Conservation (phyloP, 805 yeast genomes). For the Danielia oregonensis region DNA sequence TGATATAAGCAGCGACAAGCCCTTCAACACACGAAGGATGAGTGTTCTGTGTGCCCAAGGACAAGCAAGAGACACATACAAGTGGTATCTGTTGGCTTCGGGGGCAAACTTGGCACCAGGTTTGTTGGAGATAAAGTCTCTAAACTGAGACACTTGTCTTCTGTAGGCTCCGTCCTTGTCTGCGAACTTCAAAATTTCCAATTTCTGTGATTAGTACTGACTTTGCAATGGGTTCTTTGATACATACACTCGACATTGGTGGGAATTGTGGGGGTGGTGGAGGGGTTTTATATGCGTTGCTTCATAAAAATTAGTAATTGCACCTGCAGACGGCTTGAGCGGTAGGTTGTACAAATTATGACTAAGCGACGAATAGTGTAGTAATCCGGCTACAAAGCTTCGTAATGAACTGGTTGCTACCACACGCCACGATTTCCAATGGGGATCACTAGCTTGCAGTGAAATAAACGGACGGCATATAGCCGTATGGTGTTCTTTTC, state of each 20-base stretch:
- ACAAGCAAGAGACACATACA: constrained; percentile 84
- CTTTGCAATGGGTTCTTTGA: background rate
- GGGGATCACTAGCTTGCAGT: no score
- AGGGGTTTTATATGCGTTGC: no score
- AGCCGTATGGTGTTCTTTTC: no score
- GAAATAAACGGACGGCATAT: no score
- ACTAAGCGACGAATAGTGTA: no score
- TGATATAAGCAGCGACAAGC: constrained; percentile 53
- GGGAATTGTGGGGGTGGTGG: background rate
- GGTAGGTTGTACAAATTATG: no score
- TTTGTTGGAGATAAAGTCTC: constrained; percentile 56
- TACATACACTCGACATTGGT: constrained; percentile 4
- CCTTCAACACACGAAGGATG: constrained; percentile 70
- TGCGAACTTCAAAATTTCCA: constrained; percentile 48
- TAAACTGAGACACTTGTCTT: constrained; percentile 53
- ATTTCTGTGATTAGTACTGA: constrained; percentile 15
- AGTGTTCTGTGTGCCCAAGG: constrained; percentile 95
- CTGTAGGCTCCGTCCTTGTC: constrained; percentile 52
- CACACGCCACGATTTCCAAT: no score
- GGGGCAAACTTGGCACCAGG: constrained; percentile 66
- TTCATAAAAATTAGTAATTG: no score
- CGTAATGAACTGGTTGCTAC: no score
- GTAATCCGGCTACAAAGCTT: no score
- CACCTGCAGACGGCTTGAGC: no score
- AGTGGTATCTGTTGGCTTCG: constrained; percentile 78